A percentile compares a stretch with the other conserved stretches of the same genome.
Conservation (phyloP, 2,329 filamentous ascomycete species). For the Scopulariopsis brevicaulis region DNA sequence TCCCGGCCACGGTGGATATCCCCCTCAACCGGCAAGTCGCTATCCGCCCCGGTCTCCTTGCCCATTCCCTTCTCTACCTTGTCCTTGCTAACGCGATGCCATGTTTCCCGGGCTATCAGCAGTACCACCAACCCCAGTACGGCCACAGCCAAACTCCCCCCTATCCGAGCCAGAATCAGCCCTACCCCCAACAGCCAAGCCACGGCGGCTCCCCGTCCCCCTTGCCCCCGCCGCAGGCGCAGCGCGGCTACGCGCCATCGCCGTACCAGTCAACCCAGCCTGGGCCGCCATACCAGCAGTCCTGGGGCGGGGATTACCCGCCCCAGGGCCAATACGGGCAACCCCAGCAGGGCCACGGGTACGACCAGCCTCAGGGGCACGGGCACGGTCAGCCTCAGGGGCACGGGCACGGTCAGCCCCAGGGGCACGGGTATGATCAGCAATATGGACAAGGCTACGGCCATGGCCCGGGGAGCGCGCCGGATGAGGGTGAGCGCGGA, state of each 20-base stretch:
- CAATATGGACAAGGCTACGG: conserved; percentile 12
- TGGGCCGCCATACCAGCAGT: background rate
- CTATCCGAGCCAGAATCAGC: background rate
- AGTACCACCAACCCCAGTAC: background rate
- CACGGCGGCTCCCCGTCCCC: background rate
- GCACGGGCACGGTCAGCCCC: conserved; percentile 9
- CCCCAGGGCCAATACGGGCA: background rate
- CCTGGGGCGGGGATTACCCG: conserved; percentile 1
- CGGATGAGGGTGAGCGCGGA: conserved; percentile 35
- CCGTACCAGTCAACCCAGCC: background rate
- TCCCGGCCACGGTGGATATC: background rate
- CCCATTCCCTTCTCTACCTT: background rate
- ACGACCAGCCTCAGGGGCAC: background rate
- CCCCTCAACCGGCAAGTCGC: background rate
- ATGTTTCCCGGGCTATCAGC: background rate
- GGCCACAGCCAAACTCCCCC: background rate
- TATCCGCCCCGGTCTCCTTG: background rate
- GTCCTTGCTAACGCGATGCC: background rate
- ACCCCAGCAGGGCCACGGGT: background rate
- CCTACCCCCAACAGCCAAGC: background rate
- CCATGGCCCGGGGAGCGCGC: conserved; percentile 13
- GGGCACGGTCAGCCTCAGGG: conserved; percentile 6
- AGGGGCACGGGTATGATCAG: conserved; percentile 11
- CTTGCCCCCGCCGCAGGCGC: background rate
- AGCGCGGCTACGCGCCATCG: background rate